Evolutionary conservation across 2,329 filamentous ascomycete species (phyloP).

Genomic region (Cercospora canescens): DNA sequence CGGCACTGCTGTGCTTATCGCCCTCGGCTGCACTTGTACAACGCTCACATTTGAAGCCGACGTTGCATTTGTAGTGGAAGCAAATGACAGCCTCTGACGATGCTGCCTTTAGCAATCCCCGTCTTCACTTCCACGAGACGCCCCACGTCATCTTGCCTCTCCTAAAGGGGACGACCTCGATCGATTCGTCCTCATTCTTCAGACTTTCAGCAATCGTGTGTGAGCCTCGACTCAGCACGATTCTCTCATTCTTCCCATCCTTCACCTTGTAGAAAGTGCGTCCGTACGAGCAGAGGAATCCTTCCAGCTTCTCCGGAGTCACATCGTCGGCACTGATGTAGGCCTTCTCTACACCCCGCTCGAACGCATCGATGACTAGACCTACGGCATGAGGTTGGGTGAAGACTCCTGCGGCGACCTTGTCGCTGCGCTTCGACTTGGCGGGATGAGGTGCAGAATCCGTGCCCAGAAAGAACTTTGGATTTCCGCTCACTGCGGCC

Average conservation of each 20-base stretch:
- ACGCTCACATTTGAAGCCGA: neutral
- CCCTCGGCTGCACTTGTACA: neutral
- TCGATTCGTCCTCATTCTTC: slow-evolving; percentile 50
- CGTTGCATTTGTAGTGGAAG: neutral
- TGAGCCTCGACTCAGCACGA: slow-evolving; percentile 59
- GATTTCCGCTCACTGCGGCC: slow-evolving; percentile 59
- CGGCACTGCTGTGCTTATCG: neutral
- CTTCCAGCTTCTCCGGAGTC: slow-evolving; percentile 54
- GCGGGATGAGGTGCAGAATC: slow-evolving; percentile 71
- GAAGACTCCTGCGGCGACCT: slow-evolving; percentile 72
- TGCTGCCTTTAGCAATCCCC: neutral
- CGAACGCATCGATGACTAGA: slow-evolving; percentile 64
- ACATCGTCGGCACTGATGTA: slow-evolving; percentile 57
- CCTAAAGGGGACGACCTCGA: slow-evolving; percentile 67
- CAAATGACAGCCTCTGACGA: neutral
- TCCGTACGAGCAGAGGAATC: slow-evolving; percentile 60
- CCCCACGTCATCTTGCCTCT: slow-evolving; percentile 62
- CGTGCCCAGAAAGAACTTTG: slow-evolving; percentile 74
- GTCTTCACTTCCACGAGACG: slow-evolving; percentile 45
- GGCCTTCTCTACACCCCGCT: slow-evolving; percentile 60
- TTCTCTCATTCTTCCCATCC: slow-evolving; percentile 49
- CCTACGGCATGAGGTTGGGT: slow-evolving; percentile 72
- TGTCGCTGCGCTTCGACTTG: slow-evolving; percentile 58
- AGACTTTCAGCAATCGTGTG: slow-evolving; percentile 58
- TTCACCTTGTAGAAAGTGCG: slow-evolving; percentile 58